These are phyloP conservation scores for Cytauxzoon felis DNA, from an alignment of 169 alveolate species.

Conservation along the genomic window DNA sequence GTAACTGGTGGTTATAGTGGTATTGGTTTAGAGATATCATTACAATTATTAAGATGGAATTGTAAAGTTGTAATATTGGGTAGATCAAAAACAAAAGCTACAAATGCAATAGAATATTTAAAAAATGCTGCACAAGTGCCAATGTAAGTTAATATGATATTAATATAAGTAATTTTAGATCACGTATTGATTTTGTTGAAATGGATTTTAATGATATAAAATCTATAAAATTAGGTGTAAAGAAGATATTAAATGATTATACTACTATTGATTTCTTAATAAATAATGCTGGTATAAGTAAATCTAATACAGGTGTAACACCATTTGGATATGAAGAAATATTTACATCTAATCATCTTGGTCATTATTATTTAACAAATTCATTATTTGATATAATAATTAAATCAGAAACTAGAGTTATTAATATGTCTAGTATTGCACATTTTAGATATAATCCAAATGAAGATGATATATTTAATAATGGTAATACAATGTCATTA, in stretches of 20 bases:
- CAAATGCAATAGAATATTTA: conserved; percentile 49
- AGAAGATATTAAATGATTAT: conserved; percentile 5
- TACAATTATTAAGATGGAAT: conserved; percentile 40
- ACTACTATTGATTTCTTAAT: conserved; percentile 39
- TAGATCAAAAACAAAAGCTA: conserved; percentile 47
- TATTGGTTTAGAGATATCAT: conserved; percentile 32
- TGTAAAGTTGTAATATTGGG: conserved; percentile 56
- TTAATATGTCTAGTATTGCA: conserved; percentile 59
- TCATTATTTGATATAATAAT: conserved; percentile 10
- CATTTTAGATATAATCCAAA: conserved; percentile 47
- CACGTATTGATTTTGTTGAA: conserved; percentile 32
- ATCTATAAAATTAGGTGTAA: conserved; percentile 39
- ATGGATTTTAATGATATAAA: conserved; percentile 48
- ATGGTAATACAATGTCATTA: conserved; percentile 7
- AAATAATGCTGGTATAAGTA: conserved; percentile 52
- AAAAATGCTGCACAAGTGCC: conserved; percentile 14
- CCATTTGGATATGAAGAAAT: conserved; percentile 17
- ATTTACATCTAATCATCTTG: conserved; percentile 52
- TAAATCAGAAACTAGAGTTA: conserved; percentile 28
- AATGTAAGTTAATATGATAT: conserved; percentile 3
- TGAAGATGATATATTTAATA: conserved; percentile 14
- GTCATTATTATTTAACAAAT: conserved; percentile 46
- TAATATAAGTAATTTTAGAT: neutral
- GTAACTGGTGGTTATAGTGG: conserved; percentile 62
- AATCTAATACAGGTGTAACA: neutral